Evolutionary conservation across 192 early-diverging fungal species (phyloP).

Genomic region (Jimgerdemannia lactiflua): DNA sequence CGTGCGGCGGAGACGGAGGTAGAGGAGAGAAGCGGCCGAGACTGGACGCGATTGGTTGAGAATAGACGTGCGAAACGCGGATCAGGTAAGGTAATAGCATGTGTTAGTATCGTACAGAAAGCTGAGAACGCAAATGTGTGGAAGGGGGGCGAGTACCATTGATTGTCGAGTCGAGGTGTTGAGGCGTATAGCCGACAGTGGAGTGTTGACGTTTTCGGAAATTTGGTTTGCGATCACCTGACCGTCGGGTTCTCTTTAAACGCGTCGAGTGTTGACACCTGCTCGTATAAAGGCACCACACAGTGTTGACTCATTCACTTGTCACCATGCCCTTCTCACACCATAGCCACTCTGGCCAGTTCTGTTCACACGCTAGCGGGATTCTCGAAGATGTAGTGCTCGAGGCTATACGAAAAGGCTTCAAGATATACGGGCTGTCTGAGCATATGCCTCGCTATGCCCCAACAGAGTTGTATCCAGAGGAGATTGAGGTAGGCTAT

Average conservation of each 20-base stretch:
- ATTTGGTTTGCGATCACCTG: no score
- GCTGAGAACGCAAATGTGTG: not conserved
- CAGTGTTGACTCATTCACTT: no score
- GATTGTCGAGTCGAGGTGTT: not conserved
- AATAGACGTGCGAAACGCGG: not conserved
- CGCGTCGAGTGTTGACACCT: no score
- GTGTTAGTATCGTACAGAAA: no score
- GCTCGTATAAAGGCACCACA: no score
- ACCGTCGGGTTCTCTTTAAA: no score
- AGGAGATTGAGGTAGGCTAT: conserved; percentile 59
- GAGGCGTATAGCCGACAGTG: no score
- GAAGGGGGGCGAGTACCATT: not conserved
- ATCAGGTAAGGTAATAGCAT: not conserved
- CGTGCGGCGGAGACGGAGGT: not conserved
- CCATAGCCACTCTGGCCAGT: conserved; percentile 95
- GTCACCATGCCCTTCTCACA: conserved; percentile 72
- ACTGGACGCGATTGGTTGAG: not conserved
- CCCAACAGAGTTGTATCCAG: conserved; percentile 84
- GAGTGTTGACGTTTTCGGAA: not conserved
- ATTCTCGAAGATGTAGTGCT: conserved; percentile 77
- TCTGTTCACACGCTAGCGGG: conserved; percentile 90
- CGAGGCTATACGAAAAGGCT: conserved; percentile 68
- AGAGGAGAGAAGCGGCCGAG: not conserved
- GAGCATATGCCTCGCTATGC: conserved; percentile 91
- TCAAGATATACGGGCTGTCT: conserved; percentile 77